Base-by-base conservation (phyloP, 2,329 filamentous ascomycete species). In the Sordariomycetes sp. region DNA sequence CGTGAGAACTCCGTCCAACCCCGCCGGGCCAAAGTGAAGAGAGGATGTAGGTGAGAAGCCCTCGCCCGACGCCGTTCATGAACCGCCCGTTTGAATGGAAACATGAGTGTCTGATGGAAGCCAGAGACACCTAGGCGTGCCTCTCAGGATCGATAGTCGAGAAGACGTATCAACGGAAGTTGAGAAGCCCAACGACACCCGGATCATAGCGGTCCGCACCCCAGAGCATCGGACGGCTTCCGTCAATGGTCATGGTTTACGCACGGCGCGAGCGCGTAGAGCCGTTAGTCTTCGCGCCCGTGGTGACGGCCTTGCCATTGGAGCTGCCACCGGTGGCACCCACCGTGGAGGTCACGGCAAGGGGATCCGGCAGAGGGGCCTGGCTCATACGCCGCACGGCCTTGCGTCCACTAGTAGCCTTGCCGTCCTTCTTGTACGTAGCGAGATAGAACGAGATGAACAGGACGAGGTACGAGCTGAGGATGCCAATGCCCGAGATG, bases 361-460 rank as follows among this genome's bases (percentile, higher is more conserved):
- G 88, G 76, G 92, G 90, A 71, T 95, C 91, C 66, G 93, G 89
- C 56, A 94, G 78, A 64, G 81, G 80, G 57, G 82, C 81, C 71
- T 84, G 80, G 65, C 79, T 81, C 81, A 85, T 85, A 64, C 81
- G 79, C 61, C 83, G 81, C 62, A 87, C 79, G 46, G 81, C 80
- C 79, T 93, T 94, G 74, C 89, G 92, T 68, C 89, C 89, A 66
- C 87, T 91, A 67, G 81, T 79, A 61, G 80, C 83, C 80, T 91
- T 93, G 72, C 85, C 83, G 62, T 87, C 86, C 80, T 90, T 92
- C 79, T 87, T 89, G 79, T 99, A 99, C 61, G 93, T 99, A 64
- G 91, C 91, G 66, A 96, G 82, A 82, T 97, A 99, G 86, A 99
- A 99, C 56, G 88, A 93, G 77, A 99, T 96, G 85, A 99, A 99